Evolutionary conservation across 202 grass and related monocot species (phyloP), one percentile per base, ranked within the genome.

Genomic region (Thinopyrum obtusiflorum): DNA sequence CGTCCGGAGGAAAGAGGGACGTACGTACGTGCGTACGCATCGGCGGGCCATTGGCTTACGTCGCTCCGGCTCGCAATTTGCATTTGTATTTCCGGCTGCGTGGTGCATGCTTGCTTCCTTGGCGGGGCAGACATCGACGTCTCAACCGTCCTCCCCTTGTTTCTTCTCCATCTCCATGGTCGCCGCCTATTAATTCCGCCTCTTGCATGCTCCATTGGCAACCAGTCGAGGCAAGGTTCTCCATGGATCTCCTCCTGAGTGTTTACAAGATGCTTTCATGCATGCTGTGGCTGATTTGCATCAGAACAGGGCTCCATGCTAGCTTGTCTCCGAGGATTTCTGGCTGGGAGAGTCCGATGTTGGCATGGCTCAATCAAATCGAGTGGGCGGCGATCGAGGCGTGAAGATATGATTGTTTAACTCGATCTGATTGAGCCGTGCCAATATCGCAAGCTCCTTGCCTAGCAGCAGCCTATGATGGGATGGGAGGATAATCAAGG

Each of bases 341-440:
- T 68, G 86, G 86, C 86, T 25, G 57, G 86, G 78, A 85, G 89
- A 82, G 78, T 91, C 78, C 33, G 89, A 82, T 91, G 89, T 91
- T 91, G 89, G 89, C 86, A 82, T 82, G 89, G 86, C 46, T 91
- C 86, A 91, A 91, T 91, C 89, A 88, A 81, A 85, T 78, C 71
- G 11, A 25, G 62, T 31, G 17, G 51, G 15, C 6, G 7, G 51
- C 51, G 5, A 55, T 55, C 51, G 17, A 20, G 51, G 51, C 17
- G 17, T 6, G 17, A 37, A 37, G 35, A 55, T 55, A 2, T 55
- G 51, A 55, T 18, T 55, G 51, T 20, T 55, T 55, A 55, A 20
- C 51, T 55, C 51, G 32, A 36, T 87, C 46, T 91, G 89, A 91
- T 91, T 91, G 89, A 88, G 86, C 89, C 89, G 86, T 88, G 86